Evolutionary conservation across 352 stramenopile species (phyloP), one percentile per base, ranked within the genome.

Genomic region (Pythium scleroteichum): DNA sequence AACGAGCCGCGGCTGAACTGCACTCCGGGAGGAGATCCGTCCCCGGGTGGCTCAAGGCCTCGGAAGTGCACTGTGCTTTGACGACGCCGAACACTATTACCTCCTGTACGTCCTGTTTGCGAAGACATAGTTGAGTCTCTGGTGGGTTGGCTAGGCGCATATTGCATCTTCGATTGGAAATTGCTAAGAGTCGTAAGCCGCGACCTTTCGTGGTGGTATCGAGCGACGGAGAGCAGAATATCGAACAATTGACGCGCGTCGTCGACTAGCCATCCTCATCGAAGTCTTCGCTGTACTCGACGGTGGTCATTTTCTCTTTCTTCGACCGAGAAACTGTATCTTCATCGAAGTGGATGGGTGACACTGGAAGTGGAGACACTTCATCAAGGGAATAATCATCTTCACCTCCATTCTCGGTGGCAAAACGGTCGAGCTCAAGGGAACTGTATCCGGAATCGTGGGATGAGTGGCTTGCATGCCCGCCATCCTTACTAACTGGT

Each of bases 221-320:
- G n/a, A 19, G 13, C 10, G 12, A 8, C n/a, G 57, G 50, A 59
- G 50, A 53, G 45, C 42, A 51, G 59, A 40, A 47, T 46, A 35
- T 35, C 13, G 38, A 44, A 20, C 16, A 7, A 17, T 44, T 44
- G 38, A 13, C 6, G 40, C 47, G 5, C 13, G 35, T 0, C 39
- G 19, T 26, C 40, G 35, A 12, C 38, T 44, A 67, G 3, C 9
- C 24, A 24, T 61, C 27, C 7, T 79, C 62, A 16, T 80, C 79
- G 53, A 90, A 90, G 44, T 88, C 78, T 41, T 82, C 75, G 44
- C 81, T 88, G 55, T 89, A 88, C 26, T 79, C 70, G 26, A 69
- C 47, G 24, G 39, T 65, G 6, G 42, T 64, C 42, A 23, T 62
- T 45, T 57, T 49, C 57, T 56, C 24, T n/a, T 56, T 42, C n/a